These are phyloP conservation scores for Ustilago bromivora DNA, from an alignment of 1,284 basidiomycete genomes.

Conservation along the genomic window DNA sequence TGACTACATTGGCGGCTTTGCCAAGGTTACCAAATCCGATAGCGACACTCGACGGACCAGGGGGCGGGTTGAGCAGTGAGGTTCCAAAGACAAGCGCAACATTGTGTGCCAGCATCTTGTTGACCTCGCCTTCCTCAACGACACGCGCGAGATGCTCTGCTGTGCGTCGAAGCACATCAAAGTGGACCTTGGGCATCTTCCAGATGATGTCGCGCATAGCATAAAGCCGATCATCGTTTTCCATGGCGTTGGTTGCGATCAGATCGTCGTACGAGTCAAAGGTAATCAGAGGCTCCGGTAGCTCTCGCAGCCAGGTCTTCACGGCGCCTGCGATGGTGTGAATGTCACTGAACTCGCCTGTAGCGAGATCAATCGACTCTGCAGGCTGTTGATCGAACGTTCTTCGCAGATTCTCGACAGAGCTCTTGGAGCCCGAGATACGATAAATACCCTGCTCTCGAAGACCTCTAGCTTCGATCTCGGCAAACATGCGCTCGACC, in stretches of 20 bases:
- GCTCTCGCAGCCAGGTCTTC: constrained; percentile 68
- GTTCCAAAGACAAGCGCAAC: constrained; percentile 69
- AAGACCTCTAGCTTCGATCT: constrained; percentile 66
- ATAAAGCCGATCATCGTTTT: constrained; percentile 62
- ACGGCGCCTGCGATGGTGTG: constrained; percentile 66
- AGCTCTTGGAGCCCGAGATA: constrained; percentile 65
- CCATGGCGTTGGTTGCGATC: constrained; percentile 65
- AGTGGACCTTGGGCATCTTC: constrained; percentile 64
- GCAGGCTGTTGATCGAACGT: constrained; percentile 55
- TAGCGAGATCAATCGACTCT: constrained; percentile 53
- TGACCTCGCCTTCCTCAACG: constrained; percentile 58
- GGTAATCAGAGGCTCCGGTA: constrained; percentile 67
- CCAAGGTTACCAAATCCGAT: constrained; percentile 64
- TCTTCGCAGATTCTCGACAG: constrained; percentile 58
- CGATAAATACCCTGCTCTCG: constrained; percentile 69
- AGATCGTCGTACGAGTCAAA: constrained; percentile 64
- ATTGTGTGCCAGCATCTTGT: constrained; percentile 68
- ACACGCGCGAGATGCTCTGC: constrained; percentile 64
- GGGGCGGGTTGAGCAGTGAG: constrained; percentile 66
- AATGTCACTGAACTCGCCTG: constrained; percentile 64
- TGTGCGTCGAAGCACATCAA: constrained; percentile 61
- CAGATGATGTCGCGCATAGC: constrained; percentile 65
- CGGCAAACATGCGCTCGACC: constrained; percentile 66
- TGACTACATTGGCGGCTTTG: constrained; percentile 67
- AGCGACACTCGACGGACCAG: constrained; percentile 54